phyloP scores from a whole-genome alignment of 139 green algal genomes.

The Volvox africanus region DNA sequence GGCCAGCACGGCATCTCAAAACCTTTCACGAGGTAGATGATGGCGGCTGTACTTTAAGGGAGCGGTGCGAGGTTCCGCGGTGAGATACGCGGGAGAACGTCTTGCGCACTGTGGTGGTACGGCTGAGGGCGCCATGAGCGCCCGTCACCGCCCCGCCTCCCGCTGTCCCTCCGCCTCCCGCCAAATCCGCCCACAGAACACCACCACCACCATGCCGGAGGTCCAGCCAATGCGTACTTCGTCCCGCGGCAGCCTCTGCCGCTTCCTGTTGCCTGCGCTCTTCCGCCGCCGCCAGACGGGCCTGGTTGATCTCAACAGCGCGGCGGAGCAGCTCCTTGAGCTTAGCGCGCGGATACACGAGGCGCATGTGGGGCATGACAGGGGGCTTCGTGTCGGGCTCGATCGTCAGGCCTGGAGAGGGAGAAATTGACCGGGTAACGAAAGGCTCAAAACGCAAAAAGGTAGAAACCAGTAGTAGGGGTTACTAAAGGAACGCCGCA shows the following conservation, averaged over 20 bases:
- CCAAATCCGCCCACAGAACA: slow-evolving; percentile 2
- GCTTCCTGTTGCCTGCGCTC: background rate
- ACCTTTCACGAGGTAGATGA: too few species aligned
- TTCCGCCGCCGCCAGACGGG: background rate
- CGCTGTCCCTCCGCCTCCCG: background rate
- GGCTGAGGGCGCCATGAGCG: background rate
- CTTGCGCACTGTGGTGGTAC: background rate
- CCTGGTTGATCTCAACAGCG: background rate
- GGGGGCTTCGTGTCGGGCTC: slow-evolving; percentile 20
- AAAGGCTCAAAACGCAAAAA: background rate
- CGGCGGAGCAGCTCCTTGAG: slow-evolving; percentile 39
- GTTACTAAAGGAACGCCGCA: too few species aligned
- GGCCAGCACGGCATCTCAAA: too few species aligned
- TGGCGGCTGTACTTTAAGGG: too few species aligned
- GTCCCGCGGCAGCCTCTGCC: background rate
- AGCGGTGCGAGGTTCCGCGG: too few species aligned
- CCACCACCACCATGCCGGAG: background rate
- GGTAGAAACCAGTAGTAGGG: background rate
- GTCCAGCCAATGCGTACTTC: background rate
- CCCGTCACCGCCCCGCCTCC: background rate
- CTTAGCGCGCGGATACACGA: slow-evolving; percentile 19
- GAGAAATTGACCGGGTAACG: background rate
- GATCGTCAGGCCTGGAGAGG: slow-evolving; percentile 12
- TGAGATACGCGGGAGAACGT: background rate
- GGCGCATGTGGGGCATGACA: slow-evolving; percentile 38